Conservation (phyloP, 2,329 filamentous ascomycete species). For the Colletotrichum sp. region DNA sequence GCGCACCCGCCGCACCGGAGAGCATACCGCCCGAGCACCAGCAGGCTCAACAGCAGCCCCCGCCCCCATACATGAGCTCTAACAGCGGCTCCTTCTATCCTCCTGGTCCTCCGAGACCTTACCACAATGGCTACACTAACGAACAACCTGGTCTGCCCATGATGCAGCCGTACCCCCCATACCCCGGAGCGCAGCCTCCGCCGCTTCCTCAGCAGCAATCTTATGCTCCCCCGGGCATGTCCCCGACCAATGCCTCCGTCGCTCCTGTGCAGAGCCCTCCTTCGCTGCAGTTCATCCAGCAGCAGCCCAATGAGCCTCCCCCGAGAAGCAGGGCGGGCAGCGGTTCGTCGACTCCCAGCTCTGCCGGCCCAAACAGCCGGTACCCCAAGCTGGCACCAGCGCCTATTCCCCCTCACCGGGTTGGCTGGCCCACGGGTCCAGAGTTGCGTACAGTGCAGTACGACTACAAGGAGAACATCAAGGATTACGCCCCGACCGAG, state of each 20-base stretch:
- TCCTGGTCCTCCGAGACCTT: slow-evolving; percentile 14
- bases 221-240: slow-evolving; percentile 15
- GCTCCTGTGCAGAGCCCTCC: slow-evolving; percentile 20
- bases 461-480: slow-evolving; percentile 58
- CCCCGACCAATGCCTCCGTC: slow-evolving; percentile 17
- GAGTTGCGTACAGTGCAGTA: slow-evolving; percentile 66
- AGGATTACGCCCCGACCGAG: slow-evolving; percentile 60
- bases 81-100: slow-evolving; percentile 20
- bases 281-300: slow-evolving; percentile 17
- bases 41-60: slow-evolving; percentile 7
- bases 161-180: slow-evolving; percentile 9
- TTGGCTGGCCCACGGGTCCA: slow-evolving; percentile 49
- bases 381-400: slow-evolving; percentile 66
- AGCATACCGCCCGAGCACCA: slow-evolving; percentile 1
- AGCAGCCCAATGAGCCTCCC: slow-evolving; percentile 7
- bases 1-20: slow-evolving; percentile 1
- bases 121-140: slow-evolving; percentile 16
- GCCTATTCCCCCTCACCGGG: slow-evolving; percentile 56
- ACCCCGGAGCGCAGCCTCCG: neutral
- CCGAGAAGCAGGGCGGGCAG: slow-evolving; percentile 21
- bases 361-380: slow-evolving; percentile 4
- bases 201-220: neutral
- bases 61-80: slow-evolving; percentile 10
- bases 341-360: slow-evolving; percentile 21
- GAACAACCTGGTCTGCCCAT: slow-evolving; percentile 16